These are phyloP conservation scores for Sonneratia caseolaris DNA, from an alignment of 345 rosid species.

Conservation along the genomic window DNA sequence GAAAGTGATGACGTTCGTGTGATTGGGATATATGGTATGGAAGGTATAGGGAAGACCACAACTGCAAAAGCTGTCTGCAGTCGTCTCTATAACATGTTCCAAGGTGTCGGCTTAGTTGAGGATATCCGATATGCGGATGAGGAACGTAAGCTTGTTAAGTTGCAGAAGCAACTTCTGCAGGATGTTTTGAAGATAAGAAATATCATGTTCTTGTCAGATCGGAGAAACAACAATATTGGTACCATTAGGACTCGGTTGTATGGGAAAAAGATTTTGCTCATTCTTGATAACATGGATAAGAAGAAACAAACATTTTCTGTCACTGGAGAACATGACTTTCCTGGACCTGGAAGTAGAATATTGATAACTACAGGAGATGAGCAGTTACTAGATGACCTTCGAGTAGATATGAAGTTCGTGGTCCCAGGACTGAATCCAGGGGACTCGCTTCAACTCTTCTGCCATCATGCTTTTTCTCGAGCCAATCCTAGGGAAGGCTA, in stretches of 20 bases:
- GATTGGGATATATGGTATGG: neutral
- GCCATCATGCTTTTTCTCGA: neutral
- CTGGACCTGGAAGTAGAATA: neutral
- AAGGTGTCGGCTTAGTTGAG: constrained; percentile 5
- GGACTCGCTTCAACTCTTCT: neutral
- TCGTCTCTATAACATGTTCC: neutral
- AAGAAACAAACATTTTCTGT: neutral
- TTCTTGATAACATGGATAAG: constrained; percentile 1
- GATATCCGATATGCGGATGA: neutral
- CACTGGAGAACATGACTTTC: neutral
- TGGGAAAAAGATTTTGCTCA: neutral
- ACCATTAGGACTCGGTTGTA: neutral
- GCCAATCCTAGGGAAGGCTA: neutral
- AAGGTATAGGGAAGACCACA: neutral
- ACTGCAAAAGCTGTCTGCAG: neutral
- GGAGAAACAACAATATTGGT: neutral
- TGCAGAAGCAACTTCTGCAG: neutral
- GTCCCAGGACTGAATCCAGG: neutral
- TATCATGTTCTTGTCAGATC: neutral
- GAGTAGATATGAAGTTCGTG: neutral
- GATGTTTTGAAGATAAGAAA: neutral
- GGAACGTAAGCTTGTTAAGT: neutral
- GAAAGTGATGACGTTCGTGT: neutral
- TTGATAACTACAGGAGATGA: neutral
- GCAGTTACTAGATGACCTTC: neutral